phyloP scores from a whole-genome alignment of 2,329 filamentous ascomycete genomes.

The Talaromyces albobiverticillius region DNA sequence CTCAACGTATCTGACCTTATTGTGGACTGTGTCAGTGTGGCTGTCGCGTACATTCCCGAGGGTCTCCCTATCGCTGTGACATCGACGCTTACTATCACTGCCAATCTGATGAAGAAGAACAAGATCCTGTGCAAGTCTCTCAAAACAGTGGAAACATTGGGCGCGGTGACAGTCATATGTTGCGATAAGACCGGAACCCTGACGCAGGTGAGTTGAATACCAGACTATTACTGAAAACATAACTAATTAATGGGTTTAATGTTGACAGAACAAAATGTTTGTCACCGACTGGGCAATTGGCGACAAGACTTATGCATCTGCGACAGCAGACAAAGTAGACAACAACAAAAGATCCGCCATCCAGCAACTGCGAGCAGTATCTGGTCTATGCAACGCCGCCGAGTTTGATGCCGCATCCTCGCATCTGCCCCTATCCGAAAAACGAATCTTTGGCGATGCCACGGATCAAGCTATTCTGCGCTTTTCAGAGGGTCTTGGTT shows the following conservation, averaged over 20 bases:
- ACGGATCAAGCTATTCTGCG: constrained; percentile 73
- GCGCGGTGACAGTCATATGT: constrained; percentile 69
- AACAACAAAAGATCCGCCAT: constrained; percentile 20
- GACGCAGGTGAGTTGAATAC: constrained; percentile 31
- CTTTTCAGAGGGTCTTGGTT: constrained; percentile 64
- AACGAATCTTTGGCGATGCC: constrained; percentile 69
- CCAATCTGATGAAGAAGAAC: constrained; percentile 72
- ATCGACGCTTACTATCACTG: constrained; percentile 69
- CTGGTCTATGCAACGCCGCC: constrained; percentile 70
- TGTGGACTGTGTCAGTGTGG: constrained; percentile 68
- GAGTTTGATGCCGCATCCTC: constrained; percentile 68
- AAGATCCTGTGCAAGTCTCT: constrained; percentile 76
- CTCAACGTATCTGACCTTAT: constrained; percentile 71
- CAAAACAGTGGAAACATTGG: constrained; percentile 73
- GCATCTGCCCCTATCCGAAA: constrained; percentile 57
- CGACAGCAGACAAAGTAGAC: constrained; percentile 43
- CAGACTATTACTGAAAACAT: background rate
- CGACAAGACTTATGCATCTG: constrained; percentile 48
- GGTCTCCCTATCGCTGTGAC: constrained; percentile 68
- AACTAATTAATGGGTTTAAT: constrained; percentile 8
- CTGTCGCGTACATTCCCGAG: constrained; percentile 73
- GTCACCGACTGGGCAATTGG: constrained; percentile 67
- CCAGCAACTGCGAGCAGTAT: constrained; percentile 59
- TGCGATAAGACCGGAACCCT: constrained; percentile 68
- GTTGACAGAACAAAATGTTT: constrained; percentile 68